Percentiles rank a stretch among this genome's conserved stretches.
phyloP scores from a whole-genome alignment of 1,139 yeast species.

The Lodderomyces oxycetoniae region DNA sequence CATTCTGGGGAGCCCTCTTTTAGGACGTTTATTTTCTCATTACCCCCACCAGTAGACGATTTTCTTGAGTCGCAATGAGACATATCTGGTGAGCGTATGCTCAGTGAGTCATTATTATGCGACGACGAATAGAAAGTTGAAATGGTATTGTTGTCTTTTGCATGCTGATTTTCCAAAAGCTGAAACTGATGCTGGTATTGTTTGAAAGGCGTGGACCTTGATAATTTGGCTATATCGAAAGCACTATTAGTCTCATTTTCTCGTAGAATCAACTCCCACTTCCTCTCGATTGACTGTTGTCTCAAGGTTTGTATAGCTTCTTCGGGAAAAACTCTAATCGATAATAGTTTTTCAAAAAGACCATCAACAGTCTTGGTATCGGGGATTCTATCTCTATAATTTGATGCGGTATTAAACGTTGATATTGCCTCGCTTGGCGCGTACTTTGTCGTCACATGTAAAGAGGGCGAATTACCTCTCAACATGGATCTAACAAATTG shows the following conservation, averaged over 20 bases:
- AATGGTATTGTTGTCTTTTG: neutral
- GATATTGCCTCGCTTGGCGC: conserved; percentile 21
- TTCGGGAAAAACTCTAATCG: conserved; percentile 36
- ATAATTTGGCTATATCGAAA: conserved; percentile 22
- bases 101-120: neutral
- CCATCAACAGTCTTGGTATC: conserved; percentile 32
- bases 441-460: conserved; percentile 11
- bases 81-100: no score
- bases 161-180: neutral
- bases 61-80: no score
- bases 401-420: conserved; percentile 31
- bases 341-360: conserved; percentile 35
- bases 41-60: neutral
- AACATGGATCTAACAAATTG: conserved; percentile 1
- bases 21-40: conserved; percentile 1
- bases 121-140: neutral
- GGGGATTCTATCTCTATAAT: conserved; percentile 34
- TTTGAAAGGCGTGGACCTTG: neutral
- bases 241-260: conserved; percentile 38
- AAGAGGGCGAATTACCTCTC: conserved; percentile 8
- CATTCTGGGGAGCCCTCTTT: conserved; percentile 43
- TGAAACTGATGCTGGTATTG: neutral
- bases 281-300: conserved; percentile 32
- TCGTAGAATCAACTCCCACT: conserved; percentile 44
- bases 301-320: conserved; percentile 29